Evolutionary conservation across 129 eudicot species (phyloP), one percentile per base, ranked within the genome.

Genomic region (Glebionis coronaria): DNA sequence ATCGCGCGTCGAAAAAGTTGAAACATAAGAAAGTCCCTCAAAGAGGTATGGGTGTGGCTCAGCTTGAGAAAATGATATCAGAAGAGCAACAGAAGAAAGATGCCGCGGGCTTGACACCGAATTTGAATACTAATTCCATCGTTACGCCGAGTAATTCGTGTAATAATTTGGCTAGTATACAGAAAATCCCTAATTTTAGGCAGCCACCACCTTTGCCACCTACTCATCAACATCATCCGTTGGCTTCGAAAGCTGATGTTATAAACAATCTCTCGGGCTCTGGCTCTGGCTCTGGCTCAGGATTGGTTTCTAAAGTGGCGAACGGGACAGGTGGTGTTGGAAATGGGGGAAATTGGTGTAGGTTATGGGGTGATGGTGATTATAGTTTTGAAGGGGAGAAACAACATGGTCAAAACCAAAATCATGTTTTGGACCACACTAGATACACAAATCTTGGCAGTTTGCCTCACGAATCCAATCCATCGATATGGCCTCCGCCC

Each of bases 21-120:
- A 91, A 91, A 73, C 91, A 73, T 13, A 88, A 88, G 52, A 91
- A 91, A 60, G 91, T 88, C 21, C 91, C 98, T 3, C 98, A 91
- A 31, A 91, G 98, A 80, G 98, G 98, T 49, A 73, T 91, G 71
- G 98, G 98, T 8, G 96, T 91, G 47, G 98, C 98, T 20, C 98
- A 91, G 71, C 96, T 91, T 70, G 98, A 91, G 45, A 91, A 82
- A 76, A 83, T 91, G 54, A 81, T 88, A 70, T 64, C 79, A 8
- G 98, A 91, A 65, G 95, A 91, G 67, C 88, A 85, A 42, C 80
- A 79, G 23, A 88, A 81, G 64, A 82, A 76, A 12, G 91, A 81
- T 63, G 85, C 57, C 19, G 35, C 16, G 57, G 28, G 47, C 61
- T 68, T 75, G 62, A 56, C 84, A 42, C 79, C 77, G 2, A 75